A percentile compares a stretch with the other conserved stretches of the same genome.
Evolutionary conservation across 371 early-diverging fungal species (phyloP).

Genomic region (Syncephalastrum racemosum): DNA sequence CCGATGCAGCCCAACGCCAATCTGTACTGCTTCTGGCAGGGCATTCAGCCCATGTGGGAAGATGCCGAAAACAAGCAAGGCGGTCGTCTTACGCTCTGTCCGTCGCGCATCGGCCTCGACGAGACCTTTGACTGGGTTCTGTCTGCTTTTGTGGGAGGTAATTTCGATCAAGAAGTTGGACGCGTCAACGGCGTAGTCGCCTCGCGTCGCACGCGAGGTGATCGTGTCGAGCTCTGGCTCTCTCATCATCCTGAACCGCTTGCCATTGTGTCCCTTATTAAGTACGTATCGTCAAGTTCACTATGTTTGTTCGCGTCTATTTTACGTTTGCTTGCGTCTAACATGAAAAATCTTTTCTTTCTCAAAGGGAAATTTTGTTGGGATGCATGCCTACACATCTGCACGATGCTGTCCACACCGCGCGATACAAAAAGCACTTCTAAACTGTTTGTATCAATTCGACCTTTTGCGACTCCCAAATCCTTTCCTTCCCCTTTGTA

Average conservation of each 20-base stretch:
- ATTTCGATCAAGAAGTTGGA: slow-evolving; percentile 21
- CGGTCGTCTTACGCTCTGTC: slow-evolving; percentile 48
- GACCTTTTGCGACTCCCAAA: slow-evolving; percentile 5
- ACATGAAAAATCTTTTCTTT: slow-evolving; percentile 7
- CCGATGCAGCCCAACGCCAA: slow-evolving; percentile 52
- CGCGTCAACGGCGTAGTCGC: slow-evolving; percentile 44
- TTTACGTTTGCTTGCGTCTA: slow-evolving; percentile 21
- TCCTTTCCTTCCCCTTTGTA: slow-evolving; percentile 7
- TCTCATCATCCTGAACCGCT: too few relatives aligned
- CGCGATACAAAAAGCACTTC: slow-evolving; percentile 59
- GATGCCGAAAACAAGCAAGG: slow-evolving; percentile 54
- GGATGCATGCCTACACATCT: slow-evolving; percentile 21
- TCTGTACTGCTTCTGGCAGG: slow-evolving; percentile 55
- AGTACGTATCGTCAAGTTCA: slow-evolving; percentile 4
- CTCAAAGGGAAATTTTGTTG: slow-evolving; percentile 24
- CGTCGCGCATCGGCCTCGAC: slow-evolving; percentile 36
- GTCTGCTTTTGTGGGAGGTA: slow-evolving; percentile 54
- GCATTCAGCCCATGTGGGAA: slow-evolving; percentile 64
- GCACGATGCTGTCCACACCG: slow-evolving; percentile 31
- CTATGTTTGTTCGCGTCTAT: too few relatives aligned
- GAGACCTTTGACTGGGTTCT: slow-evolving; percentile 53
- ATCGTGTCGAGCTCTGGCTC: slow-evolving; percentile 62
- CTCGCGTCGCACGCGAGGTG: slow-evolving; percentile 46
- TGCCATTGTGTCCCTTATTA: slow-evolving; percentile 23
- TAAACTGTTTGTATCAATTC: too few relatives aligned